Percentiles rank a stretch among this genome's conserved stretches.
These are phyloP conservation scores for Cercospora citrullina DNA, from an alignment of 2,329 filamentous ascomycete species.

Conservation along the genomic window DNA sequence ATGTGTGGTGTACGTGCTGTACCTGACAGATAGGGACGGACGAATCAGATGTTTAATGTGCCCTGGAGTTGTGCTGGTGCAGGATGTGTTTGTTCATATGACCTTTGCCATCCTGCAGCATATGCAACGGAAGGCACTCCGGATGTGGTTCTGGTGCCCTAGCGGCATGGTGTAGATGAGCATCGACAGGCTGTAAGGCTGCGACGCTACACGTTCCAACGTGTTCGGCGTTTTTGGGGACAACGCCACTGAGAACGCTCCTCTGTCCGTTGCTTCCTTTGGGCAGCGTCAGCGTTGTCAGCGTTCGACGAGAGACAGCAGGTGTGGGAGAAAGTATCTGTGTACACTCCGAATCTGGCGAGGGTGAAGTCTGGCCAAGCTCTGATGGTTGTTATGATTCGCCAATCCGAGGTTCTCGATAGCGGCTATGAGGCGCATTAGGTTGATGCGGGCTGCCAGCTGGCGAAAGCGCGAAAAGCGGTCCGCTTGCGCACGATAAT, in stretches of 20 bases:
- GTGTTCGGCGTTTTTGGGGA: background rate
- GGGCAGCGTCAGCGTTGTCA: background rate
- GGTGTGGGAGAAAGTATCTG: background rate
- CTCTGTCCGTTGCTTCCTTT: background rate
- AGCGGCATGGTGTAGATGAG: background rate
- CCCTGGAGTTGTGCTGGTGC: background rate
- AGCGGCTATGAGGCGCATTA: conserved; percentile 5
- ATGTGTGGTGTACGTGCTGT: background rate
- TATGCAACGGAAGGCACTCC: background rate
- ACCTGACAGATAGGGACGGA: background rate
- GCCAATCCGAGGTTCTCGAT: background rate
- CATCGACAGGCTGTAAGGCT: background rate
- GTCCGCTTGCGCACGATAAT: conserved; percentile 4
- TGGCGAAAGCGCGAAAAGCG: conserved; percentile 1
- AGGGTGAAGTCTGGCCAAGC: background rate
- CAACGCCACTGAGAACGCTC: background rate
- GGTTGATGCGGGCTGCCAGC: conserved; percentile 1
- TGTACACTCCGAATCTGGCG: background rate
- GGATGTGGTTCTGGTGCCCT: background rate
- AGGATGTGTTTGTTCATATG: background rate
- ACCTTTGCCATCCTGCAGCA: background rate
- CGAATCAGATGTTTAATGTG: background rate
- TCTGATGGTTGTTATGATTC: background rate
- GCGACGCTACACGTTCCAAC: background rate
- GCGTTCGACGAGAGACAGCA: background rate